Base-by-base conservation (phyloP, 2,329 filamentous ascomycete genomes). In the Paracamarosporium sp. region DNA sequence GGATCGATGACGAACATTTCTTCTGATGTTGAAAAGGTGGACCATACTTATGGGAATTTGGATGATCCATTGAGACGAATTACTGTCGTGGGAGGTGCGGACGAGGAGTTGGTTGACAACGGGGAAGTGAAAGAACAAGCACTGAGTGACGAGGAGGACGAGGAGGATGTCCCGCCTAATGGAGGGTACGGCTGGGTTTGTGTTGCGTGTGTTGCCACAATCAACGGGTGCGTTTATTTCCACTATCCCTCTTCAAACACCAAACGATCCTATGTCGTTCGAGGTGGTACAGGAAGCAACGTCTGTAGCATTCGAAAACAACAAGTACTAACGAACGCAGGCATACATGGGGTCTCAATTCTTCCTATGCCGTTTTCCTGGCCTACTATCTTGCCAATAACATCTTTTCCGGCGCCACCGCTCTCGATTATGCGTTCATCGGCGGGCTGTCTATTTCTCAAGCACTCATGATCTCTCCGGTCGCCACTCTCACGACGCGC, bases 341-440 rank as follows among this genome's bases (percentile, higher is more conserved):
- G 7, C 89, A 92, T 69, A 91, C 89, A 1, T 92, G 90, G 90
- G 90, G 90, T 7, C 78, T 92, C 59, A 92, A 92, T 71, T 86
- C 84, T 55, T 82, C 84, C 1, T 90, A 85, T 79, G 91, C 90
- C 72, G 88, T 92, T 56, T 92, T 90, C 62, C 86, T 94, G 13
- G 88, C 92, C 15, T 64, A 72, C 60, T 95, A 94, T 78, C 84
- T 94, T 55, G 79, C 82, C 17, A 84, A 83, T 47, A 79, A 87
- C 51, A 81, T 82, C 22, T 92, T 90, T 61, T 83, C 86, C 0
- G 86, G 84, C 13, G 85, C 89, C 2, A 86, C 85, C 0, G 77
- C 84, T 2, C 82, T 93, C 1, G 83, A 88, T 5, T 93, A 89
- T 74, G 91, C 91, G 38, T 93, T 94, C 70, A 83, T 94, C n/a